These are phyloP conservation scores for Senecio squalidus DNA, from an alignment of 140 eudicot genomes.

Conservation along the genomic window DNA sequence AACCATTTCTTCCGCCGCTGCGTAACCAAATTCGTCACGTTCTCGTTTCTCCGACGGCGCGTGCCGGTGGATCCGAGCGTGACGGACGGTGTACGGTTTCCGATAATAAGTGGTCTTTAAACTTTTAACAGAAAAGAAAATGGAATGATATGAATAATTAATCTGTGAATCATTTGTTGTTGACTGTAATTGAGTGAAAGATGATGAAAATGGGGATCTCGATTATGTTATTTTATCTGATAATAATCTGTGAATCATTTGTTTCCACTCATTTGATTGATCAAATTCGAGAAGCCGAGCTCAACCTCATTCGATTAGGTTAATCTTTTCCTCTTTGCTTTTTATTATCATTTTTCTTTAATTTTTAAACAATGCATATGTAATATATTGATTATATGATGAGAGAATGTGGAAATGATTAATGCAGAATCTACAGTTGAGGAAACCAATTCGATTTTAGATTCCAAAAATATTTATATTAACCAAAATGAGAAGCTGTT, in stretches of 20 bases:
- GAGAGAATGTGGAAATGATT: not conserved
- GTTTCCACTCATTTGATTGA: not conserved
- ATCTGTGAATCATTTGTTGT: too few species aligned
- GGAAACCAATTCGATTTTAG: conserved; percentile 29
- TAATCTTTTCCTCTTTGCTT: not conserved
- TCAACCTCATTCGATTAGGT: conserved; percentile 25
- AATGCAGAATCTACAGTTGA: conserved; percentile 54
- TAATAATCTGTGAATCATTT: conserved; percentile 1
- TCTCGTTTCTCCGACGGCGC: too few species aligned
- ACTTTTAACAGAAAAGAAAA: too few species aligned
- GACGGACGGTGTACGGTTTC: too few species aligned
- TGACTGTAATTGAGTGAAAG: not conserved
- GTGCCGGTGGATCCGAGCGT: too few species aligned
- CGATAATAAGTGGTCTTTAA: too few species aligned
- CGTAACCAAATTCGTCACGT: too few species aligned
- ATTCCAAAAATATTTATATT: conserved; percentile 37
- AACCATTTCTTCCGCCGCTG: too few species aligned
- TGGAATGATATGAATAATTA: too few species aligned
- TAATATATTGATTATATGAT: too few species aligned
- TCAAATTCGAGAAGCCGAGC: conserved; percentile 31
- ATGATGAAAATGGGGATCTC: conserved; percentile 24
- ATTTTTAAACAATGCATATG: not conserved
- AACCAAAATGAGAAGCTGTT: conserved; percentile 43
- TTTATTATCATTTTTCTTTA: too few species aligned
- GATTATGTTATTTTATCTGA: conserved; percentile 13